Evolutionary conservation across 1,284 basidiomycete genomes (phyloP).

Genomic region (Cystobasidium pallidum): DNA sequence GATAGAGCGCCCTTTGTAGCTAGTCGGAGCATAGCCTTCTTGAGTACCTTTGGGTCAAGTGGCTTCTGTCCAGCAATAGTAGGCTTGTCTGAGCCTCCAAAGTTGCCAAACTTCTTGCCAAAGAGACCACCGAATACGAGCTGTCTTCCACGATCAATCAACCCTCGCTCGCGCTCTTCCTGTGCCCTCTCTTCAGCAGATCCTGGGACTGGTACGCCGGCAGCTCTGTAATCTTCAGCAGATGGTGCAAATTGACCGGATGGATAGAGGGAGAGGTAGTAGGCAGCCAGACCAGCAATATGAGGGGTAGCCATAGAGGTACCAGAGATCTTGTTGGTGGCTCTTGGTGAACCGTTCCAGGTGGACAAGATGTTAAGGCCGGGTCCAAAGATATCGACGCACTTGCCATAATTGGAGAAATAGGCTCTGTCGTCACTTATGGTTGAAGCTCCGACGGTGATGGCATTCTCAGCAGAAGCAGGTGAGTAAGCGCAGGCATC

Average conservation of each 20-base stretch:
- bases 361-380: constrained; percentile 67
- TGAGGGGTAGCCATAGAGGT: constrained; percentile 63
- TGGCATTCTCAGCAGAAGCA: constrained; percentile 70
- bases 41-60: constrained; percentile 70
- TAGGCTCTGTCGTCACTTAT: constrained; percentile 81
- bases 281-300: constrained; percentile 74
- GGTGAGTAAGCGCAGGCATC: constrained; percentile 58
- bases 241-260: constrained; percentile 42
- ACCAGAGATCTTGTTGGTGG: constrained; percentile 70
- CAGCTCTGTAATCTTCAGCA: constrained; percentile 43
- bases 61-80: constrained; percentile 49
- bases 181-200: constrained; percentile 17
- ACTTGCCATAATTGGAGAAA: constrained; percentile 64
- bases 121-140: constrained; percentile 54
- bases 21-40: constrained; percentile 70
- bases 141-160: constrained; percentile 55
- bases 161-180: constrained; percentile 58
- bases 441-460: constrained; percentile 85
- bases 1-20: constrained; percentile 64
- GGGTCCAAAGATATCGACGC: constrained; percentile 67
- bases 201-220: constrained; percentile 33
- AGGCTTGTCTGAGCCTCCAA: constrained; percentile 13
- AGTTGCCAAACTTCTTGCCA: constrained; percentile 1
- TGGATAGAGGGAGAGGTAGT: constrained; percentile 70
- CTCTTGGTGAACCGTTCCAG: constrained; percentile 65